These are phyloP conservation scores for Smallanthus sonchifolius DNA, from an alignment of 129 eudicot species.

Conservation along the genomic window DNA sequence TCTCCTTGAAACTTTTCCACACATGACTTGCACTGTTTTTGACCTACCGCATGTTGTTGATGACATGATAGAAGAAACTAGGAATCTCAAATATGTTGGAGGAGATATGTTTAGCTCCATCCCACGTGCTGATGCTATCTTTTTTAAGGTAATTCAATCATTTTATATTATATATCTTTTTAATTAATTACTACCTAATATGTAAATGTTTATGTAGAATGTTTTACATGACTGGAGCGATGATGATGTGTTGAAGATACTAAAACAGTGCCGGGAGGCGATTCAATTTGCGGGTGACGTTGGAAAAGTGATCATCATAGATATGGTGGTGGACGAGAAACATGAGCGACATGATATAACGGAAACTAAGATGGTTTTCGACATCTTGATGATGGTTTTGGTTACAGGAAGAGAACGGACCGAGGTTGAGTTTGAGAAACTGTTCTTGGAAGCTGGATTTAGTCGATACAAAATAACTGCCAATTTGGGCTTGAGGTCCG, in stretches of 20 bases:
- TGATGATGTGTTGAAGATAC: constrained; percentile 28
- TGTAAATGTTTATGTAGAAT: not conserved
- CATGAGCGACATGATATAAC: constrained; percentile 10
- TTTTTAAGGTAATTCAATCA: constrained; percentile 33
- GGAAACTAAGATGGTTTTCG: constrained; percentile 25
- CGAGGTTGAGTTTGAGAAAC: constrained; percentile 20
- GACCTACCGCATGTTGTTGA: constrained; percentile 54
- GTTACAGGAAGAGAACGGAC: constrained; percentile 27
- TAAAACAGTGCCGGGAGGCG: constrained; percentile 30
- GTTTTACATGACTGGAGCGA: constrained; percentile 35
- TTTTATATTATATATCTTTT: not conserved
- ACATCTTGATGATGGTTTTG: constrained; percentile 27
- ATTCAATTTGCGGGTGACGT: not conserved
- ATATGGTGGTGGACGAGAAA: constrained; percentile 23
- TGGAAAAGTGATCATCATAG: constrained; percentile 32
- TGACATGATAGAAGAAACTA: constrained; percentile 16
- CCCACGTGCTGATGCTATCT: constrained; percentile 36
- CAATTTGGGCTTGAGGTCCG: constrained; percentile 19
- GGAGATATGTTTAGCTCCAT: constrained; percentile 45
- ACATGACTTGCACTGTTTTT: constrained; percentile 34
- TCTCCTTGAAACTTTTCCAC: constrained; percentile 30
- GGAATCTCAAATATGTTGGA: constrained; percentile 34
- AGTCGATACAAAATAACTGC: constrained; percentile 23
- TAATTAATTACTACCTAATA: not conserved
- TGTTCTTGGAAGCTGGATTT: constrained; percentile 21